A percentile compares a stretch with the other conserved stretches of the same genome.
phyloP scores from a whole-genome alignment of 345 rosid genomes.

The Zanthoxylum bungeanum region DNA sequence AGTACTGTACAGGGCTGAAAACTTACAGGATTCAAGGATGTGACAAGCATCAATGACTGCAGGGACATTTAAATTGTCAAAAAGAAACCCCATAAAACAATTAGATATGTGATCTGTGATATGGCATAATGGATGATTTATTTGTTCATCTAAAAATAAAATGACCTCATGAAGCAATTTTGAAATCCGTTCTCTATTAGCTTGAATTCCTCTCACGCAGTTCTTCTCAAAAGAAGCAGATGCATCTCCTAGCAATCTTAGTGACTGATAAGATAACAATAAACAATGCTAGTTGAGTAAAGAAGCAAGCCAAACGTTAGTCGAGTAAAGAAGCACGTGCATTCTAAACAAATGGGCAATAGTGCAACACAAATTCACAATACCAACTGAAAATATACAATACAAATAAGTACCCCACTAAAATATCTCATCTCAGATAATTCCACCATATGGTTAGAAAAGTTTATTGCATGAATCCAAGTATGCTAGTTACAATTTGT shows the following conservation, averaged over 20 bases:
- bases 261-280: conserved; percentile 45
- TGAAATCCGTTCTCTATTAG: conserved; percentile 82
- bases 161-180: conserved; percentile 88
- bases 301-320: no score
- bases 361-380: not conserved
- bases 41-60: conserved; percentile 98
- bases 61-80: conserved; percentile 23
- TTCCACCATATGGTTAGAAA: not conserved
- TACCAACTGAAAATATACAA: conserved; percentile 1
- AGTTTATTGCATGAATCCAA: not conserved
- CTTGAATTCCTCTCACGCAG: conserved; percentile 85
- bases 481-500: not conserved
- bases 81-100: conserved; percentile 18
- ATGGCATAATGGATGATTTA: not conserved
- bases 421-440: not conserved
- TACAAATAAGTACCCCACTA: not conserved
- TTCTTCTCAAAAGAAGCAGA: conserved; percentile 94
- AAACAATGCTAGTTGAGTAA: not conserved
- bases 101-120: conserved; percentile 8
- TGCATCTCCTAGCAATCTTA: conserved; percentile 89
- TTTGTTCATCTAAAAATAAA: conserved; percentile 1
- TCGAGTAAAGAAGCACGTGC: conserved; percentile 6
- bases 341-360: not conserved
- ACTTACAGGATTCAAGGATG: conserved; percentile 95
- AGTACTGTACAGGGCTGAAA: conserved; percentile 10